Base-by-base conservation (phyloP, 176 grass and related monocot genomes). In the Raddia distichophylla region DNA sequence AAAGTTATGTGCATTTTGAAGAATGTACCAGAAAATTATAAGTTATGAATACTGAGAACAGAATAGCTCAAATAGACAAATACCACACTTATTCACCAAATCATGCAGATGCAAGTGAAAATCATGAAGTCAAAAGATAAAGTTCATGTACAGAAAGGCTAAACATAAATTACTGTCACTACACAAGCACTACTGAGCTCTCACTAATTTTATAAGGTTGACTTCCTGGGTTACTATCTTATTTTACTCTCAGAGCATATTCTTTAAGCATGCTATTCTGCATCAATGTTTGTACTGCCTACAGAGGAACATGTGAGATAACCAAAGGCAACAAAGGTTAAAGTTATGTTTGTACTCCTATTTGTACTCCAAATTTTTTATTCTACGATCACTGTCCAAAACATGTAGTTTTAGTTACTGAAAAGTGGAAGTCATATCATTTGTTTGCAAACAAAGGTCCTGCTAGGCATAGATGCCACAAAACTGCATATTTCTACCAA, bases 91-190 rank as follows among this genome's bases (percentile, higher is more conserved):
- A 6, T 20, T 67, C 2, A 10, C 33, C 22, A 19, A n/a, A 67
- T 17, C 42, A 69, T 69, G 66, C 7, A 73, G 17, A 73, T 27
- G 43, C 32, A 43, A 19, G 53, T 82, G 59, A 61, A 61, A 73
- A 74, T 17, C 33, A 54, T 64, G n/a, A 60, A 74, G 34, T 18
- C 17, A 62, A 73, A 35, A 54, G 15, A 37, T 70, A 51, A 6
- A 61, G 13, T 73, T 54, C 52, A 35, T 6, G 1, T 53, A 74
- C 59, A 54, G 18, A 49, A 49, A 67, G 63, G 12, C 32, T 55
- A 80, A 64, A 33, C 44, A 64, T 54, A 83, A 64, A 74, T 6
- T 53, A 74, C 3, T 54, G 33, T 43, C 68, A 82, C 46, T 64
- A 43, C 32, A 20, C 14, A 11, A 82, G 34, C 69, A 73, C 33